These are phyloP conservation scores for Penicillium chermesinum DNA, from an alignment of 495 filamentous ascomycete species.

Conservation along the genomic window DNA sequence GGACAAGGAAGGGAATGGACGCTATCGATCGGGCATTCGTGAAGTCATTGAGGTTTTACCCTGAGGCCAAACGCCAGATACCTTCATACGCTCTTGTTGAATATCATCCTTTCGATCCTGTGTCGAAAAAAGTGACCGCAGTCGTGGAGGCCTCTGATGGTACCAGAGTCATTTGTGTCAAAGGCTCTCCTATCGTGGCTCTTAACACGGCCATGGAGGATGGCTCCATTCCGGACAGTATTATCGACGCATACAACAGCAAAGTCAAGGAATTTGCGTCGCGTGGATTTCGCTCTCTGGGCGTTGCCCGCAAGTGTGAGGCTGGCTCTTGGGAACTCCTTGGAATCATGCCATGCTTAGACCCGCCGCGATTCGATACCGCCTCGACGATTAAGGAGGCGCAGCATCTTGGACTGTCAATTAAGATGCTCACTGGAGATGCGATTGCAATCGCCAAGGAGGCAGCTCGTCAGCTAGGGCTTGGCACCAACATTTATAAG, in stretches of 20 bases:
- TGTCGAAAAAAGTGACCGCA: constrained; percentile 88
- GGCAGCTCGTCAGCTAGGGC: constrained; percentile 82
- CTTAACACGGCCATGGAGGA: constrained; percentile 79
- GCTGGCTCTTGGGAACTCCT: constrained; percentile 80
- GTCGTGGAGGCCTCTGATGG: constrained; percentile 76
- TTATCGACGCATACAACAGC: constrained; percentile 77
- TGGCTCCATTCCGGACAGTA: constrained; percentile 63
- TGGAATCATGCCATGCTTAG: constrained; percentile 89
- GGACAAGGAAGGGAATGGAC: constrained; percentile 93
- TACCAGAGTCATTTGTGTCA: constrained; percentile 79
- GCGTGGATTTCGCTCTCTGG: constrained; percentile 88
- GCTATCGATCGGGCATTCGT: constrained; percentile 93
- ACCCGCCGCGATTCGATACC: constrained; percentile 88
- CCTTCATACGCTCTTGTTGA: constrained; percentile 71
- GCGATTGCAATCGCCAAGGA: constrained; percentile 89
- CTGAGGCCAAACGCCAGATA: constrained; percentile 68
- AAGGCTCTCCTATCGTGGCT: constrained; percentile 84
- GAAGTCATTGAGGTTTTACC: constrained; percentile 74
- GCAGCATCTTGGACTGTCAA: constrained; percentile 76
- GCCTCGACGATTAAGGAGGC: constrained; percentile 87
- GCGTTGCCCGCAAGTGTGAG: constrained; percentile 81
- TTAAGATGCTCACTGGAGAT: constrained; percentile 98
- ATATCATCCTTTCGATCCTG: constrained; percentile 87
- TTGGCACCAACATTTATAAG: constrained; percentile 92
- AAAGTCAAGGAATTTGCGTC: constrained; percentile 87